Base-by-base conservation (phyloP, 2,329 filamentous ascomycete species). In the Arthrobotrys entomopaga region DNA sequence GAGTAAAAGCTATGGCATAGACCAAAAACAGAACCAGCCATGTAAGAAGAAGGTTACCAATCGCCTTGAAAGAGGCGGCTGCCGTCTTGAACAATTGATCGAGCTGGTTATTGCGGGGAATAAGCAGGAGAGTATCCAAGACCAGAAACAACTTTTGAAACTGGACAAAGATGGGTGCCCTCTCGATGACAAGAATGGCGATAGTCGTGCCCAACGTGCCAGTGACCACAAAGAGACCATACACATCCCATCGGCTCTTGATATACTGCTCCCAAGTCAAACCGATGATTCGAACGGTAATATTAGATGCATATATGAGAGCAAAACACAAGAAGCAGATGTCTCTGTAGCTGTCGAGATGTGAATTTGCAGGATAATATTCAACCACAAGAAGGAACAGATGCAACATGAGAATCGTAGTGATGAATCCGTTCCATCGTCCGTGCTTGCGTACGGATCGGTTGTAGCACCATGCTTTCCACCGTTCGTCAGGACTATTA, bases 31-130 rank as follows among this genome's bases (percentile, higher is more conserved):
- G 87, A 1, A 99, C 93, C 76, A 98, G 91, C 95, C 95, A 99
- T 0, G 96, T 99, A 1, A 94, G 94, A 43, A 99, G 84, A 49
- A 99, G 84, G 80, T 97, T 99, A 69, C 90, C 88, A 78, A 99
- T 99, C 16, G 91, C 89, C 1, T 91, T 90, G 78, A 99, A 83
- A 88, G 92, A 96, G 61, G 94, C 95, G 10, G 95, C 95, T 0
- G 94, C 96, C 1, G 96, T 99, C 82, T 99, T 99, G 87, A 99
- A 99, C 0, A 99, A 87, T 81, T 99, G 95, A 80, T 99, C 96
- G 20, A 99, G 86, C 57, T 96, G 93, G 79, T 99, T 96, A 80
- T 99, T 99, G 59, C 96, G 88, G 0, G 95, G 95, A 75, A 99
- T 99, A 38, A 99, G 86, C 8, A 75, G 59, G 11, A 75, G 71